Base-by-base conservation (phyloP, 768 basidiomycete species). In the Hydnomerulius pinastri region DNA sequence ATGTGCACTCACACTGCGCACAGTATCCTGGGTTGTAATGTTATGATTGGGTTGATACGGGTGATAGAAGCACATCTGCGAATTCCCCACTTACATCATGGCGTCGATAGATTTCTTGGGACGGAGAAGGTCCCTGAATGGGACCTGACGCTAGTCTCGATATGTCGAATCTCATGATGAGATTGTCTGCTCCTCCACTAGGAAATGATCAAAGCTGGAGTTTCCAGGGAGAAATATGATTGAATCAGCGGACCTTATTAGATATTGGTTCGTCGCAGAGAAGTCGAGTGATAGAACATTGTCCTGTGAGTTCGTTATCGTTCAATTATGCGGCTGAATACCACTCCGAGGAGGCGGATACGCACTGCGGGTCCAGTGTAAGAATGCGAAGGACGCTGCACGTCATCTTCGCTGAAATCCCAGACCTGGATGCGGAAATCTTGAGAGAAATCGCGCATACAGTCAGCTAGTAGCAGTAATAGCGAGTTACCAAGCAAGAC, bases 241-340 rank as follows among this genome's bases (percentile, higher is more conserved):
- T 55, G 57, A 41, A 20, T 38, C 23, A 25, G 72, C 86, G 63
- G 52, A 89, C 88, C 82, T 82, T 62, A 79, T 80, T 35, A 90
- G 62, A 60, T 76, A 83, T 44, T 75, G 77, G 58, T 85, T 86
- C 18, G 75, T 74, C 0, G 83, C 77, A 6, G 88, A 89, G 69
- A 91, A 90, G 40, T 79, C 79, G 25, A 91, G 70, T 15, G 80
- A 77, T 64, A 92, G 82, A 29, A 90, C 78, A 56, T 89, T 90
- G 35, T 75, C 77, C 89, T 91, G 55, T 9, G 43, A 33, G 46
- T 49, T n/a, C 36, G 54, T 52, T 60, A 61, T 58, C 54, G 42
- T 20, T 3, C 43, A 7, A 50, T 23, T 51, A 52, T 64, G 42
- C 29, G 21, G 13, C 45, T 15, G 37, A 44, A 25, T 28, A 44